Conservation (phyloP, 441 rosid genomes). For the Adansonia madagascariensis region DNA sequence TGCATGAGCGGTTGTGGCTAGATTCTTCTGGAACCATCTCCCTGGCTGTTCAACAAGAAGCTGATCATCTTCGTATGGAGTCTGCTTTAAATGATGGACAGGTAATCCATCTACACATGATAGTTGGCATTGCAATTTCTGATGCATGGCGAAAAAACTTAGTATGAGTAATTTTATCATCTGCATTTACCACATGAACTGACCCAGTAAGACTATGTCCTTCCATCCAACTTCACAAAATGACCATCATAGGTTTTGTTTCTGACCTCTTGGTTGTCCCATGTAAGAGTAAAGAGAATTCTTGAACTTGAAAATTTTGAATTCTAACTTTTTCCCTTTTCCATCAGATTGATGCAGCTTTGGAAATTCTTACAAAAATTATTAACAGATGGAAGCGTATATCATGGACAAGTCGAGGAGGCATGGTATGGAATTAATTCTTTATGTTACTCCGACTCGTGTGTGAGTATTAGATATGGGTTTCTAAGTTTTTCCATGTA, state of each 20-base stretch:
- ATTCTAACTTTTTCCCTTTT: constrained; percentile 8
- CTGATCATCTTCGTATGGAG: constrained; percentile 82
- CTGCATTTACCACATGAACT: constrained; percentile 1
- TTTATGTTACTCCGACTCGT: neutral
- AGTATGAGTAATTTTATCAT: neutral
- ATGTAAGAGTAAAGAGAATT: constrained; percentile 8
- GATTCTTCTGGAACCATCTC: constrained; percentile 70
- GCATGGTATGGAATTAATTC: constrained; percentile 54
- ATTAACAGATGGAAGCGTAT: constrained; percentile 65
- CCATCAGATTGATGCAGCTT: constrained; percentile 57
- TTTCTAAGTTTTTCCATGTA: too few species aligned
- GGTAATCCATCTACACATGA: constrained; percentile 41
- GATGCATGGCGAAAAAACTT: neutral
- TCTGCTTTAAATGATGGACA: constrained; percentile 72
- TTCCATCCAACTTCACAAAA: constrained; percentile 1
- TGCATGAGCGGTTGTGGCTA: constrained; percentile 63
- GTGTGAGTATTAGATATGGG: too few species aligned
- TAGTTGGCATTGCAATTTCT: constrained; percentile 21
- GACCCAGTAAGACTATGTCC: neutral
- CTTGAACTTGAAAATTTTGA: neutral
- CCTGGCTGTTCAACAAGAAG: constrained; percentile 57
- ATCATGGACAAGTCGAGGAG: constrained; percentile 78
- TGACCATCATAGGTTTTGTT: neutral
- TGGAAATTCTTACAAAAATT: constrained; percentile 47
- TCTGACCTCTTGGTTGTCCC: neutral